These are phyloP conservation scores for Irpex lacteus DNA, from an alignment of 1,284 basidiomycete genomes.

Conservation along the genomic window DNA sequence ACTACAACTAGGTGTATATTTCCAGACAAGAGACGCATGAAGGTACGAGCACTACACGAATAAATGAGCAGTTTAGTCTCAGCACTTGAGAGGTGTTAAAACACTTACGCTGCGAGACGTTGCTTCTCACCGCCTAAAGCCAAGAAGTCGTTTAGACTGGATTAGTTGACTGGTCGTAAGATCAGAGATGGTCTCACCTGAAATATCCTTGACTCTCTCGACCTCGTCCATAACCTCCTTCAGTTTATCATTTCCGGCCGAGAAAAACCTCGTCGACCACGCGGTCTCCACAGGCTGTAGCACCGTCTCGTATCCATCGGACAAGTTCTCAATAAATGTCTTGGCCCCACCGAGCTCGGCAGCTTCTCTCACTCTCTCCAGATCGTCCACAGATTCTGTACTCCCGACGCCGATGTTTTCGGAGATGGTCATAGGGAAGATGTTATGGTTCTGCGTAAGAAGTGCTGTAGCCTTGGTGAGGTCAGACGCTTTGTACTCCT, in stretches of 20 bases:
- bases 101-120: too few species aligned
- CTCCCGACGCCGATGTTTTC: slow-evolving; percentile 71
- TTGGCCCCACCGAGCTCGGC: slow-evolving; percentile 62
- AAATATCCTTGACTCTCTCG: slow-evolving; percentile 1
- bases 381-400: slow-evolving; percentile 41
- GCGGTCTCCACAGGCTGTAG: background rate
- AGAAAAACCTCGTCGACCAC: background rate
- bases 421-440: slow-evolving; percentile 66
- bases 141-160: too few species aligned
- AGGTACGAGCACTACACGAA: background rate
- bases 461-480: slow-evolving; percentile 57
- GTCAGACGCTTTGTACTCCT: slow-evolving; percentile 49
- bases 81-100: background rate
- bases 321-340: slow-evolving; percentile 39
- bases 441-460: slow-evolving; percentile 69
- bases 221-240: slow-evolving; percentile 5
- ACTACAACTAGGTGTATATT: background rate
- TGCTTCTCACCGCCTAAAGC: too few species aligned
- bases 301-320: slow-evolving; percentile 1
- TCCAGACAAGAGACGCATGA: background rate
- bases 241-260: background rate
- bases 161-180: too few species aligned
- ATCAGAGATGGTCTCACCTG: background rate
- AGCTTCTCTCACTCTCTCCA: slow-evolving; percentile 52
- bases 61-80: background rate